phyloP scores from a whole-genome alignment of 2,329 filamentous ascomycete genomes.

The Aspergillus uvarum region DNA sequence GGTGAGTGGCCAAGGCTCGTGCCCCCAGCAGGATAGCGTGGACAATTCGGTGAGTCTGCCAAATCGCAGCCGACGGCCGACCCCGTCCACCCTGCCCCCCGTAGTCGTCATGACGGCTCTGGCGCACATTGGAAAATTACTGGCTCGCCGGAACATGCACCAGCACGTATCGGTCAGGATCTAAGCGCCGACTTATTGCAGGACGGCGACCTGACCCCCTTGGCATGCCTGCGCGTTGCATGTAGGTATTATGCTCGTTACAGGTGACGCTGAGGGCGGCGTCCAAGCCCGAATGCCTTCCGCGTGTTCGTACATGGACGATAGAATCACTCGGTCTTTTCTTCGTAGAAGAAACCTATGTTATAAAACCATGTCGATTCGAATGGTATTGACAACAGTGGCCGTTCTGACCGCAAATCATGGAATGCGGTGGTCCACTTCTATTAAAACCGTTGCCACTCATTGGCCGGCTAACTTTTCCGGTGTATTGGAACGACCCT shows the following conservation, averaged over 20 bases:
- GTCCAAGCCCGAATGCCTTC: slow-evolving; percentile 20
- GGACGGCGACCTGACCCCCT: slow-evolving; percentile 28
- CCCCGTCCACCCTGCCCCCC: slow-evolving; percentile 23
- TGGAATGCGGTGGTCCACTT: slow-evolving; percentile 7
- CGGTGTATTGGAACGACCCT: background rate
- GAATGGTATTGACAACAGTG: slow-evolving; percentile 8
- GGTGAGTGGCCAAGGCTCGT: background rate
- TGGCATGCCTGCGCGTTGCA: slow-evolving; percentile 21
- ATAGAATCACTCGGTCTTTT: slow-evolving; percentile 30
- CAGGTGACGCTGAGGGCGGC: slow-evolving; percentile 23
- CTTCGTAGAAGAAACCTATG: slow-evolving; percentile 33
- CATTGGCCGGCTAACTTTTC: background rate
- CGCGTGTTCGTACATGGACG: slow-evolving; percentile 9
- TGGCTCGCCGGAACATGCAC: slow-evolving; percentile 48
- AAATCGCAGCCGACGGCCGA: slow-evolving; percentile 24
- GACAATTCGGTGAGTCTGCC: slow-evolving; percentile 26
- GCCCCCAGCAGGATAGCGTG: slow-evolving; percentile 22
- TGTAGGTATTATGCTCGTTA: background rate
- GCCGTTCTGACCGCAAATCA: slow-evolving; percentile 23
- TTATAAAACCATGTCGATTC: slow-evolving; percentile 41
- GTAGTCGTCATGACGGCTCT: slow-evolving; percentile 33
- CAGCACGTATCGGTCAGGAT: slow-evolving; percentile 50
- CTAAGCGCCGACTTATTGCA: slow-evolving; percentile 41
- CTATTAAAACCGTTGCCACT: background rate
- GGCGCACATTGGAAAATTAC: slow-evolving; percentile 31